Base-by-base conservation (phyloP, 257 asterid species). In the Galeopsis tetrahit region DNA sequence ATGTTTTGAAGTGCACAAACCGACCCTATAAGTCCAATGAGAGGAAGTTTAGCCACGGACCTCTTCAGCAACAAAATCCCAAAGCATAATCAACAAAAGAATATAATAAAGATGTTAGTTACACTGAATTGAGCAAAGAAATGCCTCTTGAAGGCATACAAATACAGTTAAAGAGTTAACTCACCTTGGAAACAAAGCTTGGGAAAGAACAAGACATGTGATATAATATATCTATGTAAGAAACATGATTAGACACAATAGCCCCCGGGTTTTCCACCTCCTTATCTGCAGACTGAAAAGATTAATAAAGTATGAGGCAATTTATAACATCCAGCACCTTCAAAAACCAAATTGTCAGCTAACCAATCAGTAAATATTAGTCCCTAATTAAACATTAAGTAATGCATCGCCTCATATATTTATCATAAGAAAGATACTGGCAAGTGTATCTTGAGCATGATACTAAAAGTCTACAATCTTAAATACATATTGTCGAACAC, bases 1-100 rank as follows among this genome's bases (percentile, higher is more conserved):
- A 87, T 39, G 77, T 78, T 66, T 81, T 82, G 53, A 82, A 86
- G 36, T 82, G 86, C 43, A 86, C 75, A 58, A 78, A 81, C 95
- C 74, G 72, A 94, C 89, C 99, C 90, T 86, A 95, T 88, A 73
- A 92, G 96, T 78, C 99, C 99, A 82, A 95, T 81, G 58, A 95
- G 87, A 66, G 99, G 99, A 84, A 95, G 99, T 79, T 84, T 88
- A 72, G 87, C 92, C 86, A 92, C 99, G n/a, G 99, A 95, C 77
- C 97, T 87, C 99, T 95, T 76, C 87, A 83, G 80, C 82, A 73
- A 78, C 72, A 84, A 62, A 80, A 80, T 43, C 53, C 62, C 68
- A 71, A 68, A 76, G 28, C 75, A 79, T 9, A 67, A 75, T 72
- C 69, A 75, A 56, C 71, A 70, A 51, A 65, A 78, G 15, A 8